Evolutionary conservation across 352 stramenopile genomes (phyloP).

Genomic region (Phytophthora tentaculata): DNA sequence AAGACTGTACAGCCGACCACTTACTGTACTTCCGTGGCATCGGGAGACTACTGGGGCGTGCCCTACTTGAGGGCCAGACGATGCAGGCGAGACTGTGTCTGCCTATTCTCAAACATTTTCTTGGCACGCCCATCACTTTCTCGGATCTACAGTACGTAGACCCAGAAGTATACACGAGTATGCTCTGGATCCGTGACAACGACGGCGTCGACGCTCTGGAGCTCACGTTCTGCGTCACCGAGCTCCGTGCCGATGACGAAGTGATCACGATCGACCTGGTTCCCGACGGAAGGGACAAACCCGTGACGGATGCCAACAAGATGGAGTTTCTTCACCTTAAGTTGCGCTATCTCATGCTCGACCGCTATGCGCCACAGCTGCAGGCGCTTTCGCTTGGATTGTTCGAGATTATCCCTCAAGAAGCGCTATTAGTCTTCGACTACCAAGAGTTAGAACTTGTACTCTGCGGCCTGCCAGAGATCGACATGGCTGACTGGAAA

Average conservation of each 20-base stretch:
- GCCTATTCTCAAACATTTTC: conserved; percentile 81
- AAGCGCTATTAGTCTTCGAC: conserved; percentile 97
- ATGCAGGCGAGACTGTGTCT: conserved; percentile 77
- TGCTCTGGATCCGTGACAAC: conserved; percentile 75
- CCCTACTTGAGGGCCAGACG: conserved; percentile 76
- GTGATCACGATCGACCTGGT: conserved; percentile 74
- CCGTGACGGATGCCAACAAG: conserved; percentile 96
- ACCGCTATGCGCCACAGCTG: conserved; percentile 92
- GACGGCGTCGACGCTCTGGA: conserved; percentile 71
- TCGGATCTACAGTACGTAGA: conserved; percentile 85
- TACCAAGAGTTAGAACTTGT: conserved; percentile 96
- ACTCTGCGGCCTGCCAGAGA: conserved; percentile 81
- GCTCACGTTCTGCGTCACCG: conserved; percentile 78
- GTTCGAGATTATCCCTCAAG: conserved; percentile 97
- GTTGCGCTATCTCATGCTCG: conserved; percentile 96
- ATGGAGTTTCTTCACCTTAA: conserved; percentile 94
- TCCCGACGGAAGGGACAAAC: conserved; percentile 55
- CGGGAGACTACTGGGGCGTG: conserved; percentile 68
- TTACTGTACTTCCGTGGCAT: conserved; percentile 90
- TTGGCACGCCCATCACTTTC: conserved; percentile 84
- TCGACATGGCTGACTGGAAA: conserved; percentile 92
- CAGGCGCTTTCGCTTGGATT: conserved; percentile 91
- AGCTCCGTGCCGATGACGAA: conserved; percentile 61
- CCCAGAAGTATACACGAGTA: conserved; percentile 79
- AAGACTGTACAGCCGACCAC: conserved; percentile 74